These are phyloP conservation scores for Silene coronaria DNA, from an alignment of 179 eudicot genomes.

Conservation along the genomic window DNA sequence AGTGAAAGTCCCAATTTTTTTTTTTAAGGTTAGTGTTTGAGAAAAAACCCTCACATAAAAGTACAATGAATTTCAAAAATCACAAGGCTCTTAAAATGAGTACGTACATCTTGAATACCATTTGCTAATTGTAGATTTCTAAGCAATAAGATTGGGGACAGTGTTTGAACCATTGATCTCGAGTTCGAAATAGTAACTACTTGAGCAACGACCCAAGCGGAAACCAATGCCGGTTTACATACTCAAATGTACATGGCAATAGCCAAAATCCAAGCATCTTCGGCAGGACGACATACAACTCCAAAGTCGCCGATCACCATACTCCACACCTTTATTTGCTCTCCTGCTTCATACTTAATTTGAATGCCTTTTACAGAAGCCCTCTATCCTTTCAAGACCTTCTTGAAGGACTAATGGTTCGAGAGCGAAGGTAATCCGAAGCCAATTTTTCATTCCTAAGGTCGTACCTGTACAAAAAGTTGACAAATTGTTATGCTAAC, in stretches of 20 bases:
- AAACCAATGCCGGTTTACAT: too few species aligned
- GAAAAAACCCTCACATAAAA: too few species aligned
- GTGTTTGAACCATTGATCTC: too few species aligned
- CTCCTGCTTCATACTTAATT: not conserved
- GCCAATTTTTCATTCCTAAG: slow-evolving; percentile 48
- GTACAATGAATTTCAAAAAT: not conserved
- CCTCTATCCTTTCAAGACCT: slow-evolving; percentile 43
- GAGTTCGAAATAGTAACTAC: too few species aligned
- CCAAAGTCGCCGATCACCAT: slow-evolving; percentile 16
- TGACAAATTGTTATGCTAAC: not conserved
- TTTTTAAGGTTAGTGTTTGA: too few species aligned
- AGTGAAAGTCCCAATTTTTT: too few species aligned
- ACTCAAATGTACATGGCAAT: too few species aligned
- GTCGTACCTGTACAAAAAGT: slow-evolving; percentile 15
- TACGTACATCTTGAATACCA: too few species aligned
- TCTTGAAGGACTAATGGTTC: slow-evolving; percentile 44
- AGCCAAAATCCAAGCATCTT: not conserved
- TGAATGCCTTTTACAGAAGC: slow-evolving; percentile 40
- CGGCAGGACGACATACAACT: slow-evolving; percentile 6
- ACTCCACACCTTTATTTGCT: not conserved
- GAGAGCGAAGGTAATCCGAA: slow-evolving; percentile 42
- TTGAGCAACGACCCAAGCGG: too few species aligned
- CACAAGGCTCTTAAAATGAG: not conserved
- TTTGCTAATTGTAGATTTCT: too few species aligned
- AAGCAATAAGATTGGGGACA: too few species aligned